Conservation (phyloP, 805 yeast genomes). For the Blastobotrys attinorum region DNA sequence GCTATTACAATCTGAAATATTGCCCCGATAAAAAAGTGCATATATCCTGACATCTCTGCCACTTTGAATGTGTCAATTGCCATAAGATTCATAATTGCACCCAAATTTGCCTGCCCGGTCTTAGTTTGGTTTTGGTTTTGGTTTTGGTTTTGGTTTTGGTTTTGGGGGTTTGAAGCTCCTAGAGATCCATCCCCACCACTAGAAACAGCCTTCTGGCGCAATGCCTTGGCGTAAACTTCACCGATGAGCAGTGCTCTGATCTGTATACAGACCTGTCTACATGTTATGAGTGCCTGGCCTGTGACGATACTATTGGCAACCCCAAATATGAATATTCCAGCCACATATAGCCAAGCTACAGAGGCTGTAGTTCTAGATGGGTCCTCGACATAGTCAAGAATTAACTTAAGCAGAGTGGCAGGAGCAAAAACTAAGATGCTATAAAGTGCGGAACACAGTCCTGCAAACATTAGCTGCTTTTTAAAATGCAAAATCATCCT, state of each 20-base stretch:
- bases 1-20: conserved; percentile 63
- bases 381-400: conserved; percentile 78
- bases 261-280: conserved; percentile 87
- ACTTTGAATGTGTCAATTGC: conserved; percentile 95
- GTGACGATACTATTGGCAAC: conserved; percentile 48
- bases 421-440: conserved; percentile 69
- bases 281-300: conserved; percentile 80
- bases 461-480: conserved; percentile 15
- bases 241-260: conserved; percentile 86
- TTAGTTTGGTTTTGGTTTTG: conserved; percentile 17
- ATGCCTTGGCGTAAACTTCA: conserved; percentile 87
- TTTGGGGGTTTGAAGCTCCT: conserved; percentile 13
- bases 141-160: conserved; percentile 16
- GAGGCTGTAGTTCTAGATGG: conserved; percentile 51
- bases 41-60: conserved; percentile 85
- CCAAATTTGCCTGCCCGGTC: conserved; percentile 45
- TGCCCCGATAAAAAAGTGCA: conserved; percentile 76
- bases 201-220: conserved; percentile 58
- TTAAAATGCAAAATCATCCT: conserved; percentile 8
- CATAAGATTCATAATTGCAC: conserved; percentile 89
- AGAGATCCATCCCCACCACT: conserved; percentile 20
- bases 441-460: conserved; percentile 60
- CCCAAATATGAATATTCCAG: conserved; percentile 48
- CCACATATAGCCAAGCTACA: conserved; percentile 84
- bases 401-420: conserved; percentile 62